Conservation (phyloP, 1,284 basidiomycete genomes). For the Sanghuangporus baumii region DNA sequence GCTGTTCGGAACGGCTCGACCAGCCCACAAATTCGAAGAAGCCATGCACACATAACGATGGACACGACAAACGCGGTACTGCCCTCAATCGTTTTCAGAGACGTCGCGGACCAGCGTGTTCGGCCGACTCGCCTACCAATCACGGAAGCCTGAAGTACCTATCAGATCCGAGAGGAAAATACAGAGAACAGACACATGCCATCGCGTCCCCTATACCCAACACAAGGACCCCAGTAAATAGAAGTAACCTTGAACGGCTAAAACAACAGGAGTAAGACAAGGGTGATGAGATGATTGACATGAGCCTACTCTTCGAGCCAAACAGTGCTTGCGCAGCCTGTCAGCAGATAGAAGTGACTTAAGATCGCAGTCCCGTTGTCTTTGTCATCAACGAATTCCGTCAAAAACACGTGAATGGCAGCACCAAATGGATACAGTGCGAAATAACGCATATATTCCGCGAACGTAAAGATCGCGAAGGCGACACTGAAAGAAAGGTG, state of each 20-base stretch:
- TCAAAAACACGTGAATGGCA: constrained; percentile 92
- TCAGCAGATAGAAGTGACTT: constrained; percentile 95
- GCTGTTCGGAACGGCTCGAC: constrained; percentile 62
- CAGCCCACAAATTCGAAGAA: constrained; percentile 65
- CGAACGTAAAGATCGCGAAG: constrained; percentile 91
- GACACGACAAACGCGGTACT: constrained; percentile 78
- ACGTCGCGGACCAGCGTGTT: constrained; percentile 77
- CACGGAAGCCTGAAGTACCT: constrained; percentile 69
- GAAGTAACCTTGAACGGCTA: constrained; percentile 67
- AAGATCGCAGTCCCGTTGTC: constrained; percentile 95
- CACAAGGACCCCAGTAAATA: constrained; percentile 87
- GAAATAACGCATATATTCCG: constrained; percentile 96
- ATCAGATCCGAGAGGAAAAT: constrained; percentile 7
- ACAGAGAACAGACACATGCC: constrained; percentile 39
- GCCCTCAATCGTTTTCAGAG: constrained; percentile 90
- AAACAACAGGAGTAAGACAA: not conserved
- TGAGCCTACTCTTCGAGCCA: constrained; percentile 89
- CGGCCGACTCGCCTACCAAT: constrained; percentile 82
- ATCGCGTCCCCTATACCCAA: constrained; percentile 93
- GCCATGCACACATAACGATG: constrained; percentile 63
- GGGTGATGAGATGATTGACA: not conserved
- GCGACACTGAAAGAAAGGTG: constrained; percentile 92
- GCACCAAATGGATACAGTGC: constrained; percentile 96
- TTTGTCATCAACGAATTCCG: constrained; percentile 94
- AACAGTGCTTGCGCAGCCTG: constrained; percentile 88